Evolutionary conservation across 176 grass and related monocot species (phyloP), one percentile per base, ranked within the genome.

Genomic region (Phyllostachys edulis): DNA sequence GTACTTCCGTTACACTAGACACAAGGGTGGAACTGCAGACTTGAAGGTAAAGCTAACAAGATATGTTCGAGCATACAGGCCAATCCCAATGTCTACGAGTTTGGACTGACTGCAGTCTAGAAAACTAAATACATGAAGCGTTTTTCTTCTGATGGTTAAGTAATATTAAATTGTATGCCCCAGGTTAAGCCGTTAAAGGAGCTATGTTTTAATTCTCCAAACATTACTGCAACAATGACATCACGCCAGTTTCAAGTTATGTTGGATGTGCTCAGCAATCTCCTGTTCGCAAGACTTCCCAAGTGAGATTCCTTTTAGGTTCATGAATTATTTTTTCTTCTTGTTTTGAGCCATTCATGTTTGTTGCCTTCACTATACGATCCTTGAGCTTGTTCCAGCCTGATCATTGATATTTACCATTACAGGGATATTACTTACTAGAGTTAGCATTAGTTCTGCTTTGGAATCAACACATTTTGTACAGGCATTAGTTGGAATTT

Each of bases 181-280:
- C 87, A 98, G 96, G 96, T 99, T 82, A 99, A 99, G 71, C 96
- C 96, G 23, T 74, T 99, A 46, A 99, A 99, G 85, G 96, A 96
- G 55, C 79, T 99, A 45, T 77, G 83, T 21, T 99, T 99, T 77
- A 99, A 99, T 83, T 99, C 96, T 83, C 85, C 96, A 89, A 89
- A 96, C 73, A 96, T 99, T 81, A 90, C 96, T 1, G 93, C 93
- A 83, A 96, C 96, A 27, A 99, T 99, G 96, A 99, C 96, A 76
- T 99, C 96, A 46, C 93, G 96, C 27, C 96, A 99, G 74, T 99
- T 99, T 90, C 96, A 99, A 88, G 96, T 99, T 78, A 94, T 99
- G 93, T 85, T 95, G 75, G 96, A 96, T 85, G 96, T 99, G 60
- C 89, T 99, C 42, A 99, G 77, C 79, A 98, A 98, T 90, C 96